Conservation (phyloP, 2,329 filamentous ascomycete genomes). For the Rhexocercosporidium sp. region DNA sequence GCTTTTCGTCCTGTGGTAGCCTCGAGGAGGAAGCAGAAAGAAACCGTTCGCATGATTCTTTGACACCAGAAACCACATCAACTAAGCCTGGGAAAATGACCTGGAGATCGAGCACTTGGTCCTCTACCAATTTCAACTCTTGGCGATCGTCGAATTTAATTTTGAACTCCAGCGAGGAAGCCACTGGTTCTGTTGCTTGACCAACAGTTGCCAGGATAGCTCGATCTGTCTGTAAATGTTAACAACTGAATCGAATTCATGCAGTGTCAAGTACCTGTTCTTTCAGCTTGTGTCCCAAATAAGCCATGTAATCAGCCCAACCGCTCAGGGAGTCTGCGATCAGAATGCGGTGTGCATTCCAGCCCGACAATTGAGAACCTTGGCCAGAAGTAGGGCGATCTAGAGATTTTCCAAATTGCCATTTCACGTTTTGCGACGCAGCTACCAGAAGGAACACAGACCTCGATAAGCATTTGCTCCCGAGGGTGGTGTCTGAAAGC, state of each 20-base stretch:
- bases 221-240: conserved; percentile 23
- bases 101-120: conserved; percentile 30
- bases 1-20: too few species aligned
- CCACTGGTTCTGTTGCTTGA: conserved; percentile 22
- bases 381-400: too few species aligned
- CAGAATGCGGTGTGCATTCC: conserved; percentile 30
- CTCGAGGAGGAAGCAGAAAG: too few species aligned
- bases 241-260: too few species aligned
- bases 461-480: too few species aligned
- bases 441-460: conserved; percentile 28
- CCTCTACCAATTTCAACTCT: conserved; percentile 29
- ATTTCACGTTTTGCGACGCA: conserved; percentile 15
- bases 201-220: conserved; percentile 22
- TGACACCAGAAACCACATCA: conserved; percentile 22
- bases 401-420: too few species aligned
- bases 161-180: conserved; percentile 23
- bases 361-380: too few species aligned
- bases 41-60: neutral
- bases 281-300: conserved; percentile 22
- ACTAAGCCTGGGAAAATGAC: conserved; percentile 27
- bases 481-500: too few species aligned
- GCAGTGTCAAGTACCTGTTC: too few species aligned
- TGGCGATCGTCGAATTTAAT: conserved; percentile 32
- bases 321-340: conserved; percentile 29
- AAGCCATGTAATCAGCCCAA: conserved; percentile 33